These are phyloP conservation scores for Paecilomyces sp. DNA, from an alignment of 2,329 filamentous ascomycete species.

Conservation along the genomic window DNA sequence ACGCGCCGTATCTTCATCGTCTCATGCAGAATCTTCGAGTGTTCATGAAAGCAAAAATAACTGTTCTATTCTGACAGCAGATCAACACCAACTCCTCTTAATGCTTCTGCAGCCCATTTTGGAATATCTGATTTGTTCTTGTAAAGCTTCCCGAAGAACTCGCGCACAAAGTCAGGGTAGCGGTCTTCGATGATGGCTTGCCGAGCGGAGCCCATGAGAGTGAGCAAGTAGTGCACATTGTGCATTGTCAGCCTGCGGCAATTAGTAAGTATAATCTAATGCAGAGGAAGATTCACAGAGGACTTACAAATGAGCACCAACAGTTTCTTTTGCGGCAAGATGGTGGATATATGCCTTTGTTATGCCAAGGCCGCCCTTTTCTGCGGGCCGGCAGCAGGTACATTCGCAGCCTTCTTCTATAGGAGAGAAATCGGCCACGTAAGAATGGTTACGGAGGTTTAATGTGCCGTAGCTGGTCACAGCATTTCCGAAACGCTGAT, in stretches of 20 bases:
- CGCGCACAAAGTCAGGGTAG: constrained; percentile 69
- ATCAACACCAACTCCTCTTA: constrained; percentile 74
- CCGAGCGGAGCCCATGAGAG: constrained; percentile 69
- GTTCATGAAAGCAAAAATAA: not conserved
- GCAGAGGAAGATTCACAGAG: not conserved
- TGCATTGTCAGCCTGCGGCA: constrained; percentile 71
- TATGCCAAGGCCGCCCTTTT: constrained; percentile 67
- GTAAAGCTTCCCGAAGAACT: constrained; percentile 74
- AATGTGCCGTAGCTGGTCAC: constrained; percentile 75
- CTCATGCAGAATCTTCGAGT: not conserved
- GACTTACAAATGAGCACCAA: constrained; percentile 63
- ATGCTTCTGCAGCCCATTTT: constrained; percentile 73
- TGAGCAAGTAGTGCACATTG: constrained; percentile 87
- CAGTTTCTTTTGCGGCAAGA: constrained; percentile 88
- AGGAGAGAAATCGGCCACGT: constrained; percentile 71
- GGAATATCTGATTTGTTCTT: constrained; percentile 62
- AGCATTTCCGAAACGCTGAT: constrained; percentile 79
- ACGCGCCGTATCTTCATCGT: not conserved
- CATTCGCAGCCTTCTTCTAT: constrained; percentile 80
- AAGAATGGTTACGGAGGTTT: constrained; percentile 72
- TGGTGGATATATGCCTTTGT: constrained; percentile 89
- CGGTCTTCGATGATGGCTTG: constrained; percentile 72
- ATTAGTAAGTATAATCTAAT: not conserved
- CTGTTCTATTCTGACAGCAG: constrained; percentile 38
- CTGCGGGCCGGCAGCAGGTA: constrained; percentile 61